These are phyloP conservation scores for Elongisporangium anandrum DNA, from an alignment of 352 stramenopile species.

Conservation along the genomic window DNA sequence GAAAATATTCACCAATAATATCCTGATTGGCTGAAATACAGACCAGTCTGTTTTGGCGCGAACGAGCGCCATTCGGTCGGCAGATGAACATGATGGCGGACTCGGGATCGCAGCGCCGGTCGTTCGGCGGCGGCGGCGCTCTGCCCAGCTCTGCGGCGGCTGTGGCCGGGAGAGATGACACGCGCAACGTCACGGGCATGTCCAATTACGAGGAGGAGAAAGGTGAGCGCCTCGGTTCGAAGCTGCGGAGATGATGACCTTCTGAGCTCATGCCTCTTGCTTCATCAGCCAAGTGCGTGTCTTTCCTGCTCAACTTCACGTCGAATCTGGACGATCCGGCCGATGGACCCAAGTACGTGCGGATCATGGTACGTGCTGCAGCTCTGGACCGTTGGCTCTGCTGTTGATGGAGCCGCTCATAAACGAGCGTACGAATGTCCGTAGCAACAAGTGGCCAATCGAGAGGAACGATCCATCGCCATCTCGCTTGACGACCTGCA, in stretches of 20 bases:
- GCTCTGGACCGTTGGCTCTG: not conserved
- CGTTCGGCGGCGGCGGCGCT: not conserved
- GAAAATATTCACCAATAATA: not conserved
- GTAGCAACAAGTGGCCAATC: conserved; percentile 87
- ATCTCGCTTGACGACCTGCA: conserved; percentile 80
- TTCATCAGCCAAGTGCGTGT: conserved; percentile 59
- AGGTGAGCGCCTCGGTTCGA: conserved; percentile 15
- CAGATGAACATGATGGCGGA: not conserved
- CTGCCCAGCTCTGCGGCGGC: not conserved
- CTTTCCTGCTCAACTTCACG: conserved; percentile 68
- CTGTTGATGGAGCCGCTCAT: conserved; percentile 1
- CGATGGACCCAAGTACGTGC: conserved; percentile 68
- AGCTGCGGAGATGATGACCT: not conserved
- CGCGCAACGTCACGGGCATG: conserved; percentile 20
- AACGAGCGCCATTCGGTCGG: not conserved
- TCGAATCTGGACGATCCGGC: conserved; percentile 69
- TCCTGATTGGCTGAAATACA: not conserved
- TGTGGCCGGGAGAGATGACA: not conserved
- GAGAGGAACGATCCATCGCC: conserved; percentile 71
- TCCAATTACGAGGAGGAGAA: conserved; percentile 44
- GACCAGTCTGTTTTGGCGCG: not conserved
- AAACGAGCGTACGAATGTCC: not conserved
- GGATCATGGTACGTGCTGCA: conserved; percentile 55
- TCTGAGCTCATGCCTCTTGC: not conserved
- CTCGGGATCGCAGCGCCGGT: not conserved